phyloP scores from a whole-genome alignment of 768 basidiomycete species.

The Thelephora ganbajun region DNA sequence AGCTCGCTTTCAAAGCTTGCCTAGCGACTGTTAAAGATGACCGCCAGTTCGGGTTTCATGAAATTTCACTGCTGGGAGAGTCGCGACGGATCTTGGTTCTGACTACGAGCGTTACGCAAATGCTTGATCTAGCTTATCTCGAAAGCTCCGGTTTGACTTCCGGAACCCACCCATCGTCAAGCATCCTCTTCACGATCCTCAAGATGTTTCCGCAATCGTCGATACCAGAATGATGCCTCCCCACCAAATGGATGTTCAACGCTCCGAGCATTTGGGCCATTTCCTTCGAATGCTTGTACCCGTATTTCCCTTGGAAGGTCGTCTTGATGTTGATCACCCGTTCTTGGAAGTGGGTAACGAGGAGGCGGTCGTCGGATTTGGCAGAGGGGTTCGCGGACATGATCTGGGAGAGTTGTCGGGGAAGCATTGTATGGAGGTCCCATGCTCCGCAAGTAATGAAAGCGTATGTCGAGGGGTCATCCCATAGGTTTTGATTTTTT shows the following conservation, averaged over 20 bases:
- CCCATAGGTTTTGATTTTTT: constrained; percentile 5
- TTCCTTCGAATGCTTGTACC: constrained; percentile 7
- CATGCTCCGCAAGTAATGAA: constrained; percentile 19
- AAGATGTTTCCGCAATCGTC: constrained; percentile 19
- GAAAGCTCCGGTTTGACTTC: constrained; percentile 2
- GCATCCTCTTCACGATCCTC: constrained; percentile 13
- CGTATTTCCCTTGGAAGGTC: constrained; percentile 10
- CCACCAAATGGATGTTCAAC: constrained; percentile 13
- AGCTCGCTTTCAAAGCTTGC: too few relatives aligned
- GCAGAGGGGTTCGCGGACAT: background rate
- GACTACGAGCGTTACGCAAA: too few relatives aligned
- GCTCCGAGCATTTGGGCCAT: constrained; percentile 15
- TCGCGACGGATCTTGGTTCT: too few relatives aligned
- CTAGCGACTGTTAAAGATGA: too few relatives aligned
- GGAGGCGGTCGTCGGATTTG: constrained; percentile 3
- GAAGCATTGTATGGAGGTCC: constrained; percentile 18
- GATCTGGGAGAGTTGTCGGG: constrained; percentile 12
- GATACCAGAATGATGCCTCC: constrained; percentile 18
- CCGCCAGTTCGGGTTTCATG: too few relatives aligned
- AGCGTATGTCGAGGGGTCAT: constrained; percentile 6
- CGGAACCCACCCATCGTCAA: constrained; percentile 15
- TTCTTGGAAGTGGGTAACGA: constrained; percentile 7
- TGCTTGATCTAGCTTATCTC: background rate
- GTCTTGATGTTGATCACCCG: constrained; percentile 18
- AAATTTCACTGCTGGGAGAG: too few relatives aligned